Conservation (phyloP, 2,329 filamentous ascomycete genomes). For the Exophiala calicioides region DNA sequence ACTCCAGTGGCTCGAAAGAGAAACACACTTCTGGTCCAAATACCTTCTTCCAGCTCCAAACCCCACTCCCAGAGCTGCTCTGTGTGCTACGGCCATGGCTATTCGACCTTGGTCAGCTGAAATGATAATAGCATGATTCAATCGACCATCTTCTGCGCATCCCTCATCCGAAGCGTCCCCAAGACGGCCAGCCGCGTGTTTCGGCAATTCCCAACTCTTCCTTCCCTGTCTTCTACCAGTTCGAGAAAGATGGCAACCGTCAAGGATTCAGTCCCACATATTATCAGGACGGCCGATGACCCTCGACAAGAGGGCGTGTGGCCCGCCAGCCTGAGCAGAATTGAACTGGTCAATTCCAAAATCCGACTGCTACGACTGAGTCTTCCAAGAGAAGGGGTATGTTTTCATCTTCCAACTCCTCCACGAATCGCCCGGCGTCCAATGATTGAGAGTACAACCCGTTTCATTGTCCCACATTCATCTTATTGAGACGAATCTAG, state of each 20-base stretch:
- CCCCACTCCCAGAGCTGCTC: too few relatives aligned
- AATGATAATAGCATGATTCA: too few relatives aligned
- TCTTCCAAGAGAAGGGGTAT: constrained; percentile 50
- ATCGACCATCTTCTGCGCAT: neutral
- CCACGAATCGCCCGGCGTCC: constrained; percentile 10
- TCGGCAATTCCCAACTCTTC: neutral
- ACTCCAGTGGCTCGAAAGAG: too few relatives aligned
- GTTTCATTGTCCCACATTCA: neutral
- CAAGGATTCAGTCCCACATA: constrained; percentile 54
- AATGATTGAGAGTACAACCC: neutral
- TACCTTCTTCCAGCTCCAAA: too few relatives aligned
- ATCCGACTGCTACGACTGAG: constrained; percentile 69
- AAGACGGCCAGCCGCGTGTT: neutral
- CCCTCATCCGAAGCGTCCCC: neutral
- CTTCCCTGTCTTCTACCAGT: neutral
- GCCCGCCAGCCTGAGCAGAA: constrained; percentile 59
- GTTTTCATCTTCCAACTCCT: constrained; percentile 16
- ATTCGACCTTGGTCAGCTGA: too few relatives aligned
- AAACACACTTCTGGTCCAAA: too few relatives aligned
- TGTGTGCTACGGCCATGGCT: too few relatives aligned
- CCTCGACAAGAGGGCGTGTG: constrained; percentile 68
- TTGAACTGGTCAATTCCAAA: constrained; percentile 65
- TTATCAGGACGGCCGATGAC: constrained; percentile 72
- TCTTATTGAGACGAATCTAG: constrained; percentile 18
- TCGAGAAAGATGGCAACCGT: constrained; percentile 28